Conservation (phyloP, 2,329 filamentous ascomycete species). For the Alternaria infectoria region DNA sequence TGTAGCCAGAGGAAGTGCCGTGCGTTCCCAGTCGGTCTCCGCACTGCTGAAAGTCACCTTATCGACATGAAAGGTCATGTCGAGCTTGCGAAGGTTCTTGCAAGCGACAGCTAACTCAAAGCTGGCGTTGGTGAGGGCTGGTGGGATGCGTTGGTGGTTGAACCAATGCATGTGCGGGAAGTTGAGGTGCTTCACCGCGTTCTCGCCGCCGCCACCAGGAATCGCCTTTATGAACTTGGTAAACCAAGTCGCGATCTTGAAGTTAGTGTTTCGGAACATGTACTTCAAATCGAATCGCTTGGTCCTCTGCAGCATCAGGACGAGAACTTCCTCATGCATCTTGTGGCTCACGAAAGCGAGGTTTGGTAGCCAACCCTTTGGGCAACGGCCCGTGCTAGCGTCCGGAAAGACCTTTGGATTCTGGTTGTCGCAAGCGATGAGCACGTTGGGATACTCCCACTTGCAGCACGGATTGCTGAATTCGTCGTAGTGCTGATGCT, state of each 20-base stretch:
- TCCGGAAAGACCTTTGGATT: neutral
- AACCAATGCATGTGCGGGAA: slow-evolving; percentile 10
- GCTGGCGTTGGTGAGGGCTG: neutral
- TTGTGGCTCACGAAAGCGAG: neutral
- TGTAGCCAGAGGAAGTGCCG: neutral
- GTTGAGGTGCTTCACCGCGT: slow-evolving; percentile 4
- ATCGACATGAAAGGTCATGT: neutral
- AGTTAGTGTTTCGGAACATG: neutral
- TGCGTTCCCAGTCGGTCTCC: neutral
- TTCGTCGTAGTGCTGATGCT: neutral
- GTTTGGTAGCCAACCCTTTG: neutral
- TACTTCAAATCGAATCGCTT: slow-evolving; percentile 1
- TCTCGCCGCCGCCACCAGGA: neutral
- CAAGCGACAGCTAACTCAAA: slow-evolving; percentile 1
- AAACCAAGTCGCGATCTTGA: slow-evolving; percentile 10
- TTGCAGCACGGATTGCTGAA: neutral
- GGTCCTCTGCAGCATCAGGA: neutral
- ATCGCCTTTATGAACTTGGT: neutral
- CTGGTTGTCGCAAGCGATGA: neutral
- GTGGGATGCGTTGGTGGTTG: neutral
- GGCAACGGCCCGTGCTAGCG: neutral
- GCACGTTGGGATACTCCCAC: neutral
- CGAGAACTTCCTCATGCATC: neutral
- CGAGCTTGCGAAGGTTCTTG: neutral
- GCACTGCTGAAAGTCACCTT: neutral